These are phyloP conservation scores for Arthrinium puccinioides DNA, from an alignment of 2,329 filamentous ascomycete species.

Conservation along the genomic window DNA sequence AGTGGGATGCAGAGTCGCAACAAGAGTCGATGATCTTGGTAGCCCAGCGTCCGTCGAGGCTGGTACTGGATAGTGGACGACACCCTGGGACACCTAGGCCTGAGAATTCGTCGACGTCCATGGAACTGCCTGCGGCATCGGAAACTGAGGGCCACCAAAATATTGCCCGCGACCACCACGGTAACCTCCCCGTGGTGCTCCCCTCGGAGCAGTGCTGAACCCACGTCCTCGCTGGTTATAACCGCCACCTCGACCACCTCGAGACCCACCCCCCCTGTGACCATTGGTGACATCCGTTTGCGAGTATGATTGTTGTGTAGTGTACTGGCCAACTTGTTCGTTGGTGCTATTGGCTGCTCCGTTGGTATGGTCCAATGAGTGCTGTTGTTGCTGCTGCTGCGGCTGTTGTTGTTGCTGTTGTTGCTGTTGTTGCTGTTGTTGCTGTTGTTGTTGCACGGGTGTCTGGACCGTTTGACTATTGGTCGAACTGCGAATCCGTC, in stretches of 20 bases:
- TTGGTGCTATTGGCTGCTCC: not conserved
- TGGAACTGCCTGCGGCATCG: too few species aligned
- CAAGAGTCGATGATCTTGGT: too few species aligned
- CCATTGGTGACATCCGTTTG: conserved; percentile 4
- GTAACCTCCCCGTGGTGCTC: conserved; percentile 14
- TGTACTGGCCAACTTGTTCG: conserved; percentile 2
- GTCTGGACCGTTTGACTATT: conserved; percentile 4
- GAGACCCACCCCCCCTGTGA: conserved; percentile 11
- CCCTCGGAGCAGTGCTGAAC: conserved; percentile 3
- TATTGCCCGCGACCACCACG: conserved; percentile 17
- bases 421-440: not conserved
- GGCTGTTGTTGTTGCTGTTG: too few species aligned
- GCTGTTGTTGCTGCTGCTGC: too few species aligned
- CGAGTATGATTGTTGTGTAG: conserved; percentile 1
- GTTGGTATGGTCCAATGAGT: not conserved
- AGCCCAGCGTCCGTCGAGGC: too few species aligned
- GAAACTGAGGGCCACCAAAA: too few species aligned
- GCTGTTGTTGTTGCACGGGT: conserved; percentile 1
- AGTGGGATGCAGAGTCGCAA: too few species aligned
- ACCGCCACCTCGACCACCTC: conserved; percentile 17
- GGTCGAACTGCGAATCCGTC: conserved; percentile 16
- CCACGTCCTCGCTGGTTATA: conserved; percentile 12
- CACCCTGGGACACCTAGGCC: too few species aligned
- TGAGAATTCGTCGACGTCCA: too few species aligned
- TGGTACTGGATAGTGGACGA: too few species aligned